Evolutionary conservation across 2,329 filamentous ascomycete species (phyloP), one percentile per base, ranked within the genome.

Genomic region (Daldinia sp.): DNA sequence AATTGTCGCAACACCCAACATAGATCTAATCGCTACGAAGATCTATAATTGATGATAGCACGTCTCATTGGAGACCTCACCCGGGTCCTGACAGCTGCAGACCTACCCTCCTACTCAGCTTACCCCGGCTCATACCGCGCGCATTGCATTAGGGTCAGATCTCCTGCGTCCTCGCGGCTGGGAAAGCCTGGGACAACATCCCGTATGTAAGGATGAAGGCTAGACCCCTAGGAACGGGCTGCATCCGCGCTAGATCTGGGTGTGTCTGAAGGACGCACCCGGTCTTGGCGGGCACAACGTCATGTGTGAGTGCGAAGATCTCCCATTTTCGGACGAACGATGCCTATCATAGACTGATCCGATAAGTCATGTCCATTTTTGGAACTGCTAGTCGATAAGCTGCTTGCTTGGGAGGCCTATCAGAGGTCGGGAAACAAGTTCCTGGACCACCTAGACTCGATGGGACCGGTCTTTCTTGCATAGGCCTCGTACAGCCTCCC

Each of bases 91-190:
- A 56, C 64, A 67, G 59, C 59, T 71, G 67, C 64, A 70, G 60
- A 60, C 58, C 61, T 64, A 70, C 67, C 69, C 69, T 61, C 69
- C 67, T 62, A 39, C 56, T 64, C 64, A 66, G 63, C 55, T 66
- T 69, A 72, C 67, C 69, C 69, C 67, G 62, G 69, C 59, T 69
- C 58, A 37, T 57, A 68, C 59, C 61, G 33, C 33, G 61, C 62
- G 69, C 69, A 70, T 70, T 70, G 69, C 67, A 69, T 67, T 71
- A 69, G 69, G 67, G 51, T 65, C 62, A 67, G 69, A 72, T 70
- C 67, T 69, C 67, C 59, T 68, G 67, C 69, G 69, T 58, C 46
- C 59, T 67, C 51, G 61, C 64, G 44, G 50, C 46, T 37, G 62
- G 59, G 60, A 60, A 65, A 58, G 63, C 54, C 55, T 63, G 69